phyloP scores from a whole-genome alignment of 805 yeast species.

The Lachancea sp. region DNA sequence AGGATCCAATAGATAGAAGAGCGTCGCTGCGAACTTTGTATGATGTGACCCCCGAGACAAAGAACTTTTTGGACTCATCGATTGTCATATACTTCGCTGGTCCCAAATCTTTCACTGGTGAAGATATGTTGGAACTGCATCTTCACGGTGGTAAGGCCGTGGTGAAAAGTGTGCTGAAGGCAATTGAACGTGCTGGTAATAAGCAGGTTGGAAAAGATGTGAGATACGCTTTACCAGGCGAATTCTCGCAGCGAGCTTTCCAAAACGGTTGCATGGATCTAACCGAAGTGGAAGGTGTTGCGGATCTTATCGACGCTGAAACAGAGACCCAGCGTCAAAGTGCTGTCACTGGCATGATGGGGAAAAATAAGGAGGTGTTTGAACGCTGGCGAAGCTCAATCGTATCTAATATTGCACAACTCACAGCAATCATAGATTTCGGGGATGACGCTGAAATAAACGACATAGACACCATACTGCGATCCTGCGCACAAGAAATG shows the following conservation, averaged over 20 bases:
- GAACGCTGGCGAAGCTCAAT: slow-evolving; percentile 60
- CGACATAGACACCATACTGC: slow-evolving; percentile 49
- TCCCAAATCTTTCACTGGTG: slow-evolving; percentile 88
- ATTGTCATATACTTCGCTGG: slow-evolving; percentile 58
- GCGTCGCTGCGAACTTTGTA: slow-evolving; percentile 58
- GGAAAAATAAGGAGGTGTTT: slow-evolving; percentile 53
- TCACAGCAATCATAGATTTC: slow-evolving; percentile 89
- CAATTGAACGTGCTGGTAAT: slow-evolving; percentile 51
- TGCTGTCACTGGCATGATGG: slow-evolving; percentile 67
- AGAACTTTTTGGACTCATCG: slow-evolving; percentile 65
- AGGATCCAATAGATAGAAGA: slow-evolving; percentile 41
- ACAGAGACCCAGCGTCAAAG: slow-evolving; percentile 81
- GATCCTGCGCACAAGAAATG: slow-evolving; percentile 41
- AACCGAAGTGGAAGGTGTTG: slow-evolving; percentile 85
- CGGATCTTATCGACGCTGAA: slow-evolving; percentile 86
- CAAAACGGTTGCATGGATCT: slow-evolving; percentile 77
- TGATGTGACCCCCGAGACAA: slow-evolving; percentile 28
- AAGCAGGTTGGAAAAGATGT: slow-evolving; percentile 38
- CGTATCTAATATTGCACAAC: slow-evolving; percentile 58
- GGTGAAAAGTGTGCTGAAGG: slow-evolving; percentile 55
- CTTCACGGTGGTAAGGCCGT: slow-evolving; percentile 92
- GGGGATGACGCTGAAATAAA: slow-evolving; percentile 88
- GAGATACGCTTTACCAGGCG: slow-evolving; percentile 88
- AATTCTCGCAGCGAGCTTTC: slow-evolving; percentile 82
- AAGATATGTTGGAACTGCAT: slow-evolving; percentile 83